A percentile compares a stretch with the other conserved stretches of the same genome.
phyloP scores from a whole-genome alignment of 257 asterid species.

The Verbascum thapsus region DNA sequence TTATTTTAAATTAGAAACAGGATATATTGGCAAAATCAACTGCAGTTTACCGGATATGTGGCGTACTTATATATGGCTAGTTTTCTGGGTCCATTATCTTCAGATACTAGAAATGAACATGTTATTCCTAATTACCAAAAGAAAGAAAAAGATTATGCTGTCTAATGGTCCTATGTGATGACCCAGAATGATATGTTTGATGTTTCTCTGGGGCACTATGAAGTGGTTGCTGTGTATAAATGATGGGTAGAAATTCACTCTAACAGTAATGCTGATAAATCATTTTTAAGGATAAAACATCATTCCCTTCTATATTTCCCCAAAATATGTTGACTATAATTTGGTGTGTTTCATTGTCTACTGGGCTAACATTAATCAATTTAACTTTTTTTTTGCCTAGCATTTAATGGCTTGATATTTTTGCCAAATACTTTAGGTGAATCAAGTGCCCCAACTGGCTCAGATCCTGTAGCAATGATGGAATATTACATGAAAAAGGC shows the following conservation, averaged over 20 bases:
- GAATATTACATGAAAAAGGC: constrained; percentile 93
- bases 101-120: no score
- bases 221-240: no score
- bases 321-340: not conserved
- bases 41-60: no score
- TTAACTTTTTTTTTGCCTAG: constrained; percentile 1
- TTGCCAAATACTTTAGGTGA: constrained; percentile 47
- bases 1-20: no score
- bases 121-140: no score
- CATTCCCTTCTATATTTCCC: not conserved
- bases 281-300: not conserved
- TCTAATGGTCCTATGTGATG: no score
- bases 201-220: no score
- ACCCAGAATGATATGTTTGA: no score
- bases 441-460: constrained; percentile 47
- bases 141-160: no score
- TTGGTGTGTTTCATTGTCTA: not conserved
- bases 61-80: no score
- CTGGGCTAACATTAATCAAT: not conserved
- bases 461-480: constrained; percentile 95
- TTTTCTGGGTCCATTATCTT: no score
- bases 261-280: not conserved
- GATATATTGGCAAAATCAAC: no score
- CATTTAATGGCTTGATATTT: constrained; percentile 26
- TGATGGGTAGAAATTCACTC: not conserved